Evolutionary conservation across 257 asterid species (phyloP).

Genomic region (Fraxinus cuspidata): DNA sequence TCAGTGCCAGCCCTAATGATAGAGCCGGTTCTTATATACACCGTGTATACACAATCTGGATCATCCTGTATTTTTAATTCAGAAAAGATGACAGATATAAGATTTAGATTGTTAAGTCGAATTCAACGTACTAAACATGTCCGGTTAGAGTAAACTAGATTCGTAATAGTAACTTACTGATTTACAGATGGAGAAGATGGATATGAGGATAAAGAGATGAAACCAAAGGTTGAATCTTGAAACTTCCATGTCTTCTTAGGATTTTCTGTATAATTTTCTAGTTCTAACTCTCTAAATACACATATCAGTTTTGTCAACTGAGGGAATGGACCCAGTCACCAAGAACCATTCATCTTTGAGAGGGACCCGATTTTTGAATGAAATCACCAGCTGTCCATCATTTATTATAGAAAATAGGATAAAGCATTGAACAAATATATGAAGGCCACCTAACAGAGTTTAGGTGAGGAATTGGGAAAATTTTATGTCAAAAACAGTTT

Average conservation of each 20-base stretch:
- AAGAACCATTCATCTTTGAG: too few relatives aligned
- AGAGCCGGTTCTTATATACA: slow-evolving; percentile 56
- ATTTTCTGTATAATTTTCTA: neutral
- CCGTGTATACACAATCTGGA: slow-evolving; percentile 69
- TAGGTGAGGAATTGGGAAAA: too few relatives aligned
- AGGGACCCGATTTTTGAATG: too few relatives aligned
- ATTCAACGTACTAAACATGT: too few relatives aligned
- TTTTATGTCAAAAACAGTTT: too few relatives aligned
- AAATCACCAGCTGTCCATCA: too few relatives aligned
- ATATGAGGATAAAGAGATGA: slow-evolving; percentile 48
- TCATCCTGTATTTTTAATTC: slow-evolving; percentile 41
- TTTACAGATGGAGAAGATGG: slow-evolving; percentile 45
- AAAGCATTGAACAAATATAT: too few relatives aligned
- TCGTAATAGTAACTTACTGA: slow-evolving; percentile 46
- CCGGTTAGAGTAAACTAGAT: neutral
- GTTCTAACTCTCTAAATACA: too few relatives aligned
- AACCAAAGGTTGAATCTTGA: slow-evolving; percentile 36
- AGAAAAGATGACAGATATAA: neutral
- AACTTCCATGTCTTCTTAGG: slow-evolving; percentile 42
- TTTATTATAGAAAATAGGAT: too few relatives aligned
- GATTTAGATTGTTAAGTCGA: neutral
- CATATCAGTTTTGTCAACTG: too few relatives aligned
- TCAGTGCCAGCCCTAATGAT: slow-evolving; percentile 66
- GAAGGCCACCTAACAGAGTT: too few relatives aligned
- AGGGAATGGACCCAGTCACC: too few relatives aligned